Evolutionary conservation across 495 filamentous ascomycete genomes (phyloP), one percentile per base, ranked within the genome.

Genomic region (Xylaria nigripes): DNA sequence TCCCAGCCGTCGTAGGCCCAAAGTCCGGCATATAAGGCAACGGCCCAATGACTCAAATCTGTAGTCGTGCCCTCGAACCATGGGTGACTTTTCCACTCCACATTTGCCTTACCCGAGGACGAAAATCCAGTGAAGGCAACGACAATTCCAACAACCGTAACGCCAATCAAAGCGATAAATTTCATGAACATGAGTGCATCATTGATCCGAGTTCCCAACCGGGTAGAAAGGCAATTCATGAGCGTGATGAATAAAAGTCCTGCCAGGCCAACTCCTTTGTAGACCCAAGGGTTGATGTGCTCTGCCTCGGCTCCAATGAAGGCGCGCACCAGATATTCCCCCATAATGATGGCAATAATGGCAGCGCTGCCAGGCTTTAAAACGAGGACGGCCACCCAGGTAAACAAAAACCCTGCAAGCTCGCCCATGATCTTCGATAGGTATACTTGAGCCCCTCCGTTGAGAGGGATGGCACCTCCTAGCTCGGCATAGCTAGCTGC

Each of bases 1-100:
- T 98, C 93, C 93, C 93, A 98, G 18, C 93, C 93, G 63, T 98
- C 93, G 70, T 92, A 98, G 2, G 93, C 93, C 93, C 93, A 98
- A 2, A 98, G 76, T 9, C 93, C 93, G 23, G 90, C 92, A 68
- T 98, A 98, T 53, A 98, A 68, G 3, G 93, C 93, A 48, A 97
- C 87, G 15, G 90, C 90, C 84, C 88, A 94, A 57, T 81, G 83
- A 15, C 85, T 89, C 15, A 84, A 77, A 65, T 89, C 83, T n/a
- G 80, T 78, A 59, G 75, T 86, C 10, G 90, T 95, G 36, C 84
- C 86, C 54, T 90, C 83, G 63, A 97, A 96, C 93, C 94, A 98
- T 12, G 83, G 81, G 15, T 75, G 76, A 2, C 77, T 83, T 66
- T 91, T 95, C 92, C 92, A 97, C 51, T 96, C 92, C 42, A 76